phyloP scores from a whole-genome alignment of 441 rosid genomes.

The Arabidopsis lyrata region DNA sequence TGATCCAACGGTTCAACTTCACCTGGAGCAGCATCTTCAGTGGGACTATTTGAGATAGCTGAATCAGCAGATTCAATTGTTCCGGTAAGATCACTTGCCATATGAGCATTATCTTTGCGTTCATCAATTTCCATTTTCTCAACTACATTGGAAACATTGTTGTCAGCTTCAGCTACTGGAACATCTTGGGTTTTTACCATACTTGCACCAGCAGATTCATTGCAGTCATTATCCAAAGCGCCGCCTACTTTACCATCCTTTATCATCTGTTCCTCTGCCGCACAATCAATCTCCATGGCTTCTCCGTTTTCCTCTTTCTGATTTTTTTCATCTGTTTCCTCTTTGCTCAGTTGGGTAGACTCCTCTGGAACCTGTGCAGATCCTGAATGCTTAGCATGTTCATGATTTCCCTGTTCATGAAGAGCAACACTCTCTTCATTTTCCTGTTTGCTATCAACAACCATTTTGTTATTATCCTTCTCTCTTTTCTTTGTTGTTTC shows the following conservation, averaged over 20 bases:
- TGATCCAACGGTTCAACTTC: conserved; percentile 47
- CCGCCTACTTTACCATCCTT: conserved; percentile 41
- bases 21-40: conserved; percentile 44
- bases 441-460: conserved; percentile 12
- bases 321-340: conserved; percentile 39
- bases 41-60: conserved; percentile 23
- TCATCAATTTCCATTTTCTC: conserved; percentile 44
- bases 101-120: conserved; percentile 35
- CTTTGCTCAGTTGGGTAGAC: conserved; percentile 34
- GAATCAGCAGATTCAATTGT: conserved; percentile 31
- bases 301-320: conserved; percentile 45
- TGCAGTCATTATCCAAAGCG: conserved; percentile 1
- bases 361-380: conserved; percentile 33
- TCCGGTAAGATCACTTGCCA: conserved; percentile 24
- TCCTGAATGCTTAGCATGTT: conserved; percentile 31
- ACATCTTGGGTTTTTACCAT: not conserved
- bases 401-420: not conserved
- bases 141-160: conserved; percentile 22
- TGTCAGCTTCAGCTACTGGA: conserved; percentile 32
- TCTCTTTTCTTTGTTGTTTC: not conserved
- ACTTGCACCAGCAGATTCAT: conserved; percentile 16
- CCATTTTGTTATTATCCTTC: conserved; percentile 6
- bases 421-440: conserved; percentile 22
- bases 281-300: conserved; percentile 44
- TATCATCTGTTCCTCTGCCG: conserved; percentile 54